These are phyloP conservation scores for Tolypocladium guangdongense DNA, from an alignment of 2,329 filamentous ascomycete species.

Conservation along the genomic window DNA sequence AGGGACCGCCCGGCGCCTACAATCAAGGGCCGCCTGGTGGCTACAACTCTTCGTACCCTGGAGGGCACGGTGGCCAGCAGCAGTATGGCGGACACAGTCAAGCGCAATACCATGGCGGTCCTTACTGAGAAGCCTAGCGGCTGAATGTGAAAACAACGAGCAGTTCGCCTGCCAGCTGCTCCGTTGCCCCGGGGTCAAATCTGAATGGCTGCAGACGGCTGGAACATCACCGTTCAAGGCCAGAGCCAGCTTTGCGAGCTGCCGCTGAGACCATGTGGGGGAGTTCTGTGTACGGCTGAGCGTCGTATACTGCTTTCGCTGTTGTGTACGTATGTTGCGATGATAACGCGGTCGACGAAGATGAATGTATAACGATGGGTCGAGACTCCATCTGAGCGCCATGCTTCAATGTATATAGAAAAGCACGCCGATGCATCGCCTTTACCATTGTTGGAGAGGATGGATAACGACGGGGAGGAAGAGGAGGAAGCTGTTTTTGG, in stretches of 20 bases:
- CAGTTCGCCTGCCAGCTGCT: not conserved
- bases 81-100: conserved; percentile 16
- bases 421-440: conserved; percentile 6
- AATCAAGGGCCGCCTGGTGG: conserved; percentile 8
- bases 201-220: not conserved
- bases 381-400: conserved; percentile 8
- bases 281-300: not conserved
- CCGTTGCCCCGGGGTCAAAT: not conserved
- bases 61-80: conserved; percentile 15
- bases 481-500: not conserved
- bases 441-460: not conserved
- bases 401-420: conserved; percentile 18
- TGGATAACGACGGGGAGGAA: not conserved
- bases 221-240: not conserved
- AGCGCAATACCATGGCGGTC: conserved; percentile 8
- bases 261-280: not conserved
- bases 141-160: not conserved
- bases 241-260: not conserved
- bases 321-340: not conserved
- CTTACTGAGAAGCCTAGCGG: conserved; percentile 5
- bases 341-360: not conserved
- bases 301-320: not conserved
- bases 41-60: conserved; percentile 18
- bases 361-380: not conserved
- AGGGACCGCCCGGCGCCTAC: conserved; percentile 4